Conservation (phyloP, 345 rosid genomes). For the Combretum micranthum region DNA sequence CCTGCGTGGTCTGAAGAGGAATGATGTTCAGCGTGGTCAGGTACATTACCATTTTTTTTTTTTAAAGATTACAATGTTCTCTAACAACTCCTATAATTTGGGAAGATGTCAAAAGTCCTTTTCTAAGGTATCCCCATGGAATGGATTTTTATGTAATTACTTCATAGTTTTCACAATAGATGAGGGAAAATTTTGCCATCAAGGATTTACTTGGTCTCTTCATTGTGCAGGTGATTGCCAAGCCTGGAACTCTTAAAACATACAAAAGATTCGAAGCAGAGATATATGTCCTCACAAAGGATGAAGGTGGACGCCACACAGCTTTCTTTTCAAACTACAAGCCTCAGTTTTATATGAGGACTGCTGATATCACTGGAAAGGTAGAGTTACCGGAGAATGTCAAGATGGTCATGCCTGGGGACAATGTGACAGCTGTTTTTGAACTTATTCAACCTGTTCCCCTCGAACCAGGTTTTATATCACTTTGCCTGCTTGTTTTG, state of each 20-base stretch:
- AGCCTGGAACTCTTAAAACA: constrained; percentile 83
- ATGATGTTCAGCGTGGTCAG: constrained; percentile 89
- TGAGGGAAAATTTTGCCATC: too few relatives aligned
- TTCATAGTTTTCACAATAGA: too few relatives aligned
- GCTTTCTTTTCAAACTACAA: constrained; percentile 81
- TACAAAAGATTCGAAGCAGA: constrained; percentile 90
- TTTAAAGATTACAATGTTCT: too few relatives aligned
- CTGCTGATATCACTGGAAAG: constrained; percentile 88
- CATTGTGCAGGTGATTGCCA: constrained; percentile 75
- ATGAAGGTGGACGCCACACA: constrained; percentile 99
- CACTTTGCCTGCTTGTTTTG: too few relatives aligned
- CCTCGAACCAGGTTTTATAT: constrained; percentile 52
- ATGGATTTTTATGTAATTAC: too few relatives aligned
- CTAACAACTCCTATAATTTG: too few relatives aligned
- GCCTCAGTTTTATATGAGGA: constrained; percentile 92
- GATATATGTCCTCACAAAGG: constrained; percentile 91
- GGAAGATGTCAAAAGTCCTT: too few relatives aligned
- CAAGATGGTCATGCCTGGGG: constrained; percentile 98
- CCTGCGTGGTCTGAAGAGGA: constrained; percentile 87
- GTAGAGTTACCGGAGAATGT: constrained; percentile 71
- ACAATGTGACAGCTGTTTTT: constrained; percentile 76
- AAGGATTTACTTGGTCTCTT: constrained; percentile 3
- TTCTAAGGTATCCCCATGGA: too few relatives aligned
- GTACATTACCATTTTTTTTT: constrained; percentile 22
- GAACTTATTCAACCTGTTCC: constrained; percentile 77